Conservation (phyloP, 2,329 filamentous ascomycete species). For the Fusarium udum region DNA sequence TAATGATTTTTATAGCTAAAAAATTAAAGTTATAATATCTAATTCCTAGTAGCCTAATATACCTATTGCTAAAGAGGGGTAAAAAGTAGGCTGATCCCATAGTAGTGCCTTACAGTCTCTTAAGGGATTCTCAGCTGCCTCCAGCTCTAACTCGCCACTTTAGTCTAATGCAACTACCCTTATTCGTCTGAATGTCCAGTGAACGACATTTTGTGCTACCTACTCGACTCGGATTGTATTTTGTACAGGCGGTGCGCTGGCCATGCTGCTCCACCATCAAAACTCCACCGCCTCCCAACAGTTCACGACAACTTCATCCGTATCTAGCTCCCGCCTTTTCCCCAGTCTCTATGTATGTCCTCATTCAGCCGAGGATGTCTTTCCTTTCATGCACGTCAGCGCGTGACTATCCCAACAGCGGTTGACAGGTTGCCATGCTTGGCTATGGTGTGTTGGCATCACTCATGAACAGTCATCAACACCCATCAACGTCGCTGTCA, state of each 20-base stretch:
- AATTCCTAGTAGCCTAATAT: no score
- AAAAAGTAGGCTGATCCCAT: no score
- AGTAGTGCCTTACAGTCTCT: no score
- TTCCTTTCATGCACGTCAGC: slow-evolving; percentile 42
- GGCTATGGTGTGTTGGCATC: slow-evolving; percentile 19
- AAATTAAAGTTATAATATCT: no score
- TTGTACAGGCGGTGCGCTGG: slow-evolving; percentile 39
- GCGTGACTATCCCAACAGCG: slow-evolving; percentile 13
- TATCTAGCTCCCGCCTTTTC: slow-evolving; percentile 19
- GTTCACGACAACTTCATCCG: slow-evolving; percentile 36
- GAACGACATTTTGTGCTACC: slow-evolving; percentile 25
- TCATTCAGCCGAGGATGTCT: slow-evolving; percentile 31
- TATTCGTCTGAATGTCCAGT: slow-evolving; percentile 6
- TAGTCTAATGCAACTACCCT: slow-evolving; percentile 15
- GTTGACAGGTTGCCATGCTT: slow-evolving; percentile 15
- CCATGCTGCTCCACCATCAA: slow-evolving; percentile 35
- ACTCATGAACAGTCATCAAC: not conserved
- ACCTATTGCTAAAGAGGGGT: no score
- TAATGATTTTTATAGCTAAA: no score
- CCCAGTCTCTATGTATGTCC: slow-evolving; percentile 21
- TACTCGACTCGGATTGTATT: slow-evolving; percentile 14
- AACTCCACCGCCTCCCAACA: slow-evolving; percentile 36
- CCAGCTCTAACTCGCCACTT: slow-evolving; percentile 19
- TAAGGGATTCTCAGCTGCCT: slow-evolving; percentile 22
- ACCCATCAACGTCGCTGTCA: not conserved